phyloP scores from a whole-genome alignment of 495 filamentous ascomycete species.

The Penicillium malachiteum region DNA sequence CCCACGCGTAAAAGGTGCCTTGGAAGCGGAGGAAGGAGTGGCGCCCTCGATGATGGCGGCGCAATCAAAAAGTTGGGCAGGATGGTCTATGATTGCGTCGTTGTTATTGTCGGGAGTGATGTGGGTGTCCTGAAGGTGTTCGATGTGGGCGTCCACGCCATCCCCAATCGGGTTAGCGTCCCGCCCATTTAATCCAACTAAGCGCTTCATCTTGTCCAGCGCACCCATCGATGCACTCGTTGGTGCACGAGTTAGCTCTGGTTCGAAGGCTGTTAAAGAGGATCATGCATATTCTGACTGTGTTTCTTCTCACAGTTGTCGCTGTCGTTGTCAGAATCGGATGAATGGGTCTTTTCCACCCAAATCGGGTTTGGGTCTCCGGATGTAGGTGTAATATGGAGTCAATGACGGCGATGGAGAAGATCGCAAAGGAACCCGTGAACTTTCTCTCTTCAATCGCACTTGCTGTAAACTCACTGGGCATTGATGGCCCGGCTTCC shows the following conservation, averaged over 20 bases:
- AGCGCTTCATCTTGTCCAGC: slow-evolving; percentile 21
- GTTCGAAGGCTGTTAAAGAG: not conserved
- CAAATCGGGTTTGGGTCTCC: not conserved
- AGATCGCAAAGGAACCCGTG: slow-evolving; percentile 10
- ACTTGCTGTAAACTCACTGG: slow-evolving; percentile 9
- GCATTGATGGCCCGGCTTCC: not conserved
- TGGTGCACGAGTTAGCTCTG: not conserved
- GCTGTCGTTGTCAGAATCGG: no score
- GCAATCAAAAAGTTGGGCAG: slow-evolving; percentile 8
- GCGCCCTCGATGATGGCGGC: slow-evolving; percentile 41
- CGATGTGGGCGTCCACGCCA: slow-evolving; percentile 9
- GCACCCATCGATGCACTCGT: slow-evolving; percentile 14
- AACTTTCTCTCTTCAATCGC: slow-evolving; percentile 9
- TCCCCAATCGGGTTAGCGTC: slow-evolving; percentile 20
- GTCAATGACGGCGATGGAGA: slow-evolving; percentile 22
- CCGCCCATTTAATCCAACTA: slow-evolving; percentile 18
- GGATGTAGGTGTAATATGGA: slow-evolving; percentile 29
- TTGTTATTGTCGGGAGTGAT: slow-evolving; percentile 6
- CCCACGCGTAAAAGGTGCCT: slow-evolving; percentile 44
- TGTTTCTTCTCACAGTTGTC: not conserved
- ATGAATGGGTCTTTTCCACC: not conserved
- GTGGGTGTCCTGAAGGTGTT: slow-evolving; percentile 7
- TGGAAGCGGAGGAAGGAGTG: slow-evolving; percentile 33
- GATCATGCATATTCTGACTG: not conserved
- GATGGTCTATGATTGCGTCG: slow-evolving; percentile 7